Evolutionary conservation across 2,329 filamentous ascomycete genomes (phyloP).

Genomic region (Endoconidiophora polonica): DNA sequence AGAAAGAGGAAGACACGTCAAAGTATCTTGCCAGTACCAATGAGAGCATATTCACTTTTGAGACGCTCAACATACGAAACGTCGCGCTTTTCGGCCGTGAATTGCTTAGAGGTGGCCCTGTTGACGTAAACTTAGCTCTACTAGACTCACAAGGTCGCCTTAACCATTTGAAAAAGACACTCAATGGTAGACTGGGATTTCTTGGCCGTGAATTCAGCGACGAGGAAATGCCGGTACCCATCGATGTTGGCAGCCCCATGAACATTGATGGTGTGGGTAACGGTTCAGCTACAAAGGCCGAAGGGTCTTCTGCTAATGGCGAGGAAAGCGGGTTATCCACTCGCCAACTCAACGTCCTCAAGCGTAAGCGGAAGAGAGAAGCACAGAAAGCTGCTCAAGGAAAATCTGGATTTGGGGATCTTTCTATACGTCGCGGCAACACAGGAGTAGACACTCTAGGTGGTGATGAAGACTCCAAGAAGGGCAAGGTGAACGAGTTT

Average conservation of each 20-base stretch:
- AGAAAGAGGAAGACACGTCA: slow-evolving; percentile 41
- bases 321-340: slow-evolving; percentile 70
- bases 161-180: slow-evolving; percentile 75
- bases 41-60: slow-evolving; percentile 33
- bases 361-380: slow-evolving; percentile 82
- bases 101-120: slow-evolving; percentile 67
- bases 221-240: slow-evolving; percentile 45
- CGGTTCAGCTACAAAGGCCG: slow-evolving; percentile 18
- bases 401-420: slow-evolving; percentile 78
- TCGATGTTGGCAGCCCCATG: slow-evolving; percentile 30
- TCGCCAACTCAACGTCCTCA: slow-evolving; percentile 83
- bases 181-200: slow-evolving; percentile 66
- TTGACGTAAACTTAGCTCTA: slow-evolving; percentile 69
- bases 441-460: slow-evolving; percentile 45
- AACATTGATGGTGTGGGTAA: slow-evolving; percentile 24
- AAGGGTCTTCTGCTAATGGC: slow-evolving; percentile 22
- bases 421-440: slow-evolving; percentile 50
- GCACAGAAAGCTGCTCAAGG: slow-evolving; percentile 71
- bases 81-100: slow-evolving; percentile 74
- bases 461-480: slow-evolving; percentile 37
- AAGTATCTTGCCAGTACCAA: slow-evolving; percentile 1
- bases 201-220: slow-evolving; percentile 74
- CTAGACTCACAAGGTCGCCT: slow-evolving; percentile 70
- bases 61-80: slow-evolving; percentile 57
- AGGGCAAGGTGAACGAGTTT: slow-evolving; percentile 57